A percentile compares a stretch with the other conserved stretches of the same genome.
Evolutionary conservation across 768 basidiomycete genomes (phyloP).

Genomic region (Suillus fuscotomentosus): DNA sequence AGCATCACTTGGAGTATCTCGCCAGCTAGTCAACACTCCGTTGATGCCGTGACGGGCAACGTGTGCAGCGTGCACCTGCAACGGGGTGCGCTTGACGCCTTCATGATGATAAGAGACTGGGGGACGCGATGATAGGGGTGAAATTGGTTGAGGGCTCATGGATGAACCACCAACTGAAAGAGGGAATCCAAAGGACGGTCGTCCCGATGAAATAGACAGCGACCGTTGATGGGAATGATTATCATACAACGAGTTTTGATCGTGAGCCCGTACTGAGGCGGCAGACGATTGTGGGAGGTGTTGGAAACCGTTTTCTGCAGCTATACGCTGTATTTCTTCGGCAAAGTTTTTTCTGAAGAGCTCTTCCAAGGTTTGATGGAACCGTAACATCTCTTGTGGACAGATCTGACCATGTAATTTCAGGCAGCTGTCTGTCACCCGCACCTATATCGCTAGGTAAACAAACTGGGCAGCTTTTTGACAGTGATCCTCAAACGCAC

Average conservation of each 20-base stretch:
- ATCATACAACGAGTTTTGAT: slow-evolving; percentile 49
- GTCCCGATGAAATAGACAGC: slow-evolving; percentile 44
- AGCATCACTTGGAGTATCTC: slow-evolving; percentile 46
- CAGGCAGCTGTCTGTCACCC: slow-evolving; percentile 81
- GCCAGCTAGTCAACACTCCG: slow-evolving; percentile 76
- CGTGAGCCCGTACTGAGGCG: slow-evolving; percentile 37
- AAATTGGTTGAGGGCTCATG: slow-evolving; percentile 44
- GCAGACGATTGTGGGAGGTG: slow-evolving; percentile 41
- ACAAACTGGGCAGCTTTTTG: neutral
- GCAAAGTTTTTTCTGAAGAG: slow-evolving; percentile 84
- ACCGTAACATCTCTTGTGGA: slow-evolving; percentile 84
- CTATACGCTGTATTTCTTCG: slow-evolving; percentile 76
- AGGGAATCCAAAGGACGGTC: slow-evolving; percentile 47
- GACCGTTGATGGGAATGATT: slow-evolving; percentile 44
- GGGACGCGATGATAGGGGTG: slow-evolving; percentile 35
- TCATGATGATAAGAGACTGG: slow-evolving; percentile 3
- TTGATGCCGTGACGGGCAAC: slow-evolving; percentile 81
- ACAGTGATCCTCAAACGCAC: slow-evolving; percentile 36
- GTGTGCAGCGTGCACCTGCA: slow-evolving; percentile 80
- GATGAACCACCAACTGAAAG: slow-evolving; percentile 48
- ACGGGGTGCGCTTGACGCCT: slow-evolving; percentile 61
- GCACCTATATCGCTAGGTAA: slow-evolving; percentile 46
- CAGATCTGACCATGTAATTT: slow-evolving; percentile 81
- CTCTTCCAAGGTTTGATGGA: slow-evolving; percentile 86
- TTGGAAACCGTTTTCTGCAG: slow-evolving; percentile 56